Conservation (phyloP, 1,139 yeast genomes). For the Fermentozyma sake region DNA sequence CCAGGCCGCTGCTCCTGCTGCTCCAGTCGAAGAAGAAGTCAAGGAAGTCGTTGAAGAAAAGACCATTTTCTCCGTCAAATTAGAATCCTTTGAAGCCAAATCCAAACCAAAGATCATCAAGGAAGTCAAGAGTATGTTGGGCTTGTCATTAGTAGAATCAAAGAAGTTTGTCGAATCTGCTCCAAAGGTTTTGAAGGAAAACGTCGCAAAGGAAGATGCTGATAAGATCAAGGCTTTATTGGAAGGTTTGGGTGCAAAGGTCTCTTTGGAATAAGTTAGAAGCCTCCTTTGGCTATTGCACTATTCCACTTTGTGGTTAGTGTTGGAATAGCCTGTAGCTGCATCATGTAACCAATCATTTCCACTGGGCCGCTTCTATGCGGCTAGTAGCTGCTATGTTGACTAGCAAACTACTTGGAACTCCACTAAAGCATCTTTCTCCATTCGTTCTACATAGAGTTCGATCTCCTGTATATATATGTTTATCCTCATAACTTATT, state of each 20-base stretch:
- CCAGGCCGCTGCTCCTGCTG: slow-evolving; percentile 66
- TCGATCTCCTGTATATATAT: no score
- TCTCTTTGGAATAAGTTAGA: slow-evolving; percentile 75
- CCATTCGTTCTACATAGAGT: no score
- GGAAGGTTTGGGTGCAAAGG: slow-evolving; percentile 94
- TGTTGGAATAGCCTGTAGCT: slow-evolving; percentile 2
- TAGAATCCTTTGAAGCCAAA: slow-evolving; percentile 92
- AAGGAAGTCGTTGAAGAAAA: slow-evolving; percentile 85
- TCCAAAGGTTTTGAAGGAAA: slow-evolving; percentile 87
- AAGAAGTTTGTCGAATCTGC: slow-evolving; percentile 98
- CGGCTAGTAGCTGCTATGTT: no score
- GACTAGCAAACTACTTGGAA: no score
- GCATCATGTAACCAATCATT: no score
- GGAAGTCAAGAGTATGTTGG: slow-evolving; percentile 90
- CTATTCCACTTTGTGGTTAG: no score
- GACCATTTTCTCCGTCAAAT: slow-evolving; percentile 86
- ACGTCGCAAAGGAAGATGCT: slow-evolving; percentile 84
- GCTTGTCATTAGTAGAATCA: slow-evolving; percentile 91
- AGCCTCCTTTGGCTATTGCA: no score
- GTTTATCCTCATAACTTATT: no score
- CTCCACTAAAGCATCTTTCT: no score
- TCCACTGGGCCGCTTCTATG: no score
- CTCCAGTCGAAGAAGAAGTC: slow-evolving; percentile 70
- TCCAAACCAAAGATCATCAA: slow-evolving; percentile 96
- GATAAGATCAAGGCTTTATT: slow-evolving; percentile 88